These are phyloP conservation scores for Salix caprea DNA, from an alignment of 345 rosid species.

Conservation along the genomic window DNA sequence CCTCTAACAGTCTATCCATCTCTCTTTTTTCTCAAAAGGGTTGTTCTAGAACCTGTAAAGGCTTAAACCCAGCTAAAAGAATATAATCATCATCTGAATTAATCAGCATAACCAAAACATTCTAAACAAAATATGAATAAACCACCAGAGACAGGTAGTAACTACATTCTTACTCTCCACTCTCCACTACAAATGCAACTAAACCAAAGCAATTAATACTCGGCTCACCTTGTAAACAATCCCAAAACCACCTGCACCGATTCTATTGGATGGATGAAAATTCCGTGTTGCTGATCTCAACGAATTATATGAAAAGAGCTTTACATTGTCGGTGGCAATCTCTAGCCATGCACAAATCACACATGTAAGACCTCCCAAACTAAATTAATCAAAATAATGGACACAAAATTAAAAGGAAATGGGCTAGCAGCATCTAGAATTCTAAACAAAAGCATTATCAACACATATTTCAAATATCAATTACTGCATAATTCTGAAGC, in stretches of 20 bases:
- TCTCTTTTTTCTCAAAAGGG: neutral
- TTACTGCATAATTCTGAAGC: too few species aligned
- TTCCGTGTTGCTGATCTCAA: constrained; percentile 66
- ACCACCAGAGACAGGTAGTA: neutral
- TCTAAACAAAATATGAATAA: neutral
- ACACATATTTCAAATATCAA: too few species aligned
- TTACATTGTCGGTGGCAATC: constrained; percentile 59
- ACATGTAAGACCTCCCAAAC: constrained; percentile 8
- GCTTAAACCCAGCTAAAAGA: neutral
- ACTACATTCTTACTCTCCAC: neutral
- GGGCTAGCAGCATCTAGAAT: neutral
- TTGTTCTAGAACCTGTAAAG: neutral
- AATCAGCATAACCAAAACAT: neutral
- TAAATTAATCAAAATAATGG: neutral
- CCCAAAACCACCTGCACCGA: constrained; percentile 87
- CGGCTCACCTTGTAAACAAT: constrained; percentile 74
- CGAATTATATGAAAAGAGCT: constrained; percentile 65
- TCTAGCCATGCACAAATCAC: constrained; percentile 35
- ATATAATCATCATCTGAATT: neutral
- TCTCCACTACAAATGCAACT: neutral
- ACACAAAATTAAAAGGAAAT: neutral
- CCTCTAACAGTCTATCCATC: neutral
- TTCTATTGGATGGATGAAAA: constrained; percentile 61
- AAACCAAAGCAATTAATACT: constrained; percentile 8
- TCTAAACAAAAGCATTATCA: neutral